Evolutionary conservation across 2,329 filamentous ascomycete species (phyloP).

Genomic region (Sclerotinia borealis): DNA sequence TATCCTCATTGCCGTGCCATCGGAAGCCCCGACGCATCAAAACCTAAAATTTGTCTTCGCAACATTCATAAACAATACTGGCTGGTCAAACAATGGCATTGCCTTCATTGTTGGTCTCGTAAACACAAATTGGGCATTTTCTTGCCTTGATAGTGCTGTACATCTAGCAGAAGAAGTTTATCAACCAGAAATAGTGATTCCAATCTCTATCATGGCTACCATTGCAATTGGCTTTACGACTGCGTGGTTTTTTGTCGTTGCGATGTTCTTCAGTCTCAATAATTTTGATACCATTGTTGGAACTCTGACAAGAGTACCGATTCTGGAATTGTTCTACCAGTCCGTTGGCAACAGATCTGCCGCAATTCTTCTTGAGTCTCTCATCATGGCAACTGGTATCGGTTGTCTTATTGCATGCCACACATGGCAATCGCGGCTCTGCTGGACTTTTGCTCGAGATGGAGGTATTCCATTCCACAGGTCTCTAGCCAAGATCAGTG

Average conservation of each 20-base stretch:
- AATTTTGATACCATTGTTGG: constrained; percentile 10
- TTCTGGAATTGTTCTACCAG: constrained; percentile 8
- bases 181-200: constrained; percentile 9
- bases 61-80: constrained; percentile 14
- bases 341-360: not conserved
- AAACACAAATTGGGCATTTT: constrained; percentile 12
- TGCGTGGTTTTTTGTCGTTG: constrained; percentile 10
- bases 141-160: constrained; percentile 10
- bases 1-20: constrained; percentile 4
- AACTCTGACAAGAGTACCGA: not conserved
- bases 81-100: constrained; percentile 12
- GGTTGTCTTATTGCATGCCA: constrained; percentile 7
- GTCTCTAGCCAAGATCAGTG: constrained; percentile 5
- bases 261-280: constrained; percentile 10
- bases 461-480: constrained; percentile 6
- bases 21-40: constrained; percentile 9
- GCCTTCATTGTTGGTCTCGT: constrained; percentile 13
- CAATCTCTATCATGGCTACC: constrained; percentile 8
- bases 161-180: constrained; percentile 12
- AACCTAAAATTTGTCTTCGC: constrained; percentile 10
- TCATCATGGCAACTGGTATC: constrained; percentile 4
- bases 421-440: constrained; percentile 11
- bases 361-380: constrained; percentile 6
- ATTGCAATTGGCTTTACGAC: constrained; percentile 9
- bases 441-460: constrained; percentile 13